Evolutionary conservation across 2,329 filamentous ascomycete genomes (phyloP), one percentile per base, ranked within the genome.

Genomic region (Trichocomaceae sp.): DNA sequence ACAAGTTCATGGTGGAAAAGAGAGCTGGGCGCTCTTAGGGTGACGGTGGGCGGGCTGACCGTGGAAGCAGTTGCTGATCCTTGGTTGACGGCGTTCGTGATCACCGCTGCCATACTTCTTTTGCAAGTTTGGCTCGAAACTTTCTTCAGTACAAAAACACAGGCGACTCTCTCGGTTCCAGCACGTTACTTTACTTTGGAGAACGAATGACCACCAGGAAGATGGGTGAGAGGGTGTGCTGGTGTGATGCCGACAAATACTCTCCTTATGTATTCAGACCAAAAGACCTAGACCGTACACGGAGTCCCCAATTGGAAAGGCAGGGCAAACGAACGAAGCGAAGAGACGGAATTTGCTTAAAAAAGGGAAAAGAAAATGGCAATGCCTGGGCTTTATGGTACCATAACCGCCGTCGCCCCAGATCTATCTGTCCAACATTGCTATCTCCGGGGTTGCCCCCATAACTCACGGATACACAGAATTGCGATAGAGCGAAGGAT

Each of bases 1-100:
- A 72, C 56, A 19, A 66, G 61, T 23, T 61, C 64, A 44, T 70
- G 67, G 54, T 69, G 63, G 50, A 64, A 56, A 19, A 72, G 62
- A 47, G 52, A 50, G 5, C 45, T 52, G 29, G 56, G 51, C 48
- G 49, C 50, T 44, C 26, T 54, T 26, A 57, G 50, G 12, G 52
- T 58, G 20, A 51, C 54, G 13, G 49, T 46, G 29, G 47, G 53
- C 29, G 52, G 45, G 17, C 56, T 10, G 23, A 35, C 10, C 42
- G 41, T 26, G 20, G 56, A 33, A 44, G 39, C 23, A 22, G 26
- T 45, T 41, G 47, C 44, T 44, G 44, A 35, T 15, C 41, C 51
- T 3, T 35, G 35, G 15, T 52, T 39, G 13, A 53, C 26, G 19
- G 33, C 44, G 39, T 10, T 42, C n/a, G n/a, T 42, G 39, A 42